These are phyloP conservation scores for Macrolepiota dolichaula DNA, from an alignment of 768 basidiomycete species.

Conservation along the genomic window DNA sequence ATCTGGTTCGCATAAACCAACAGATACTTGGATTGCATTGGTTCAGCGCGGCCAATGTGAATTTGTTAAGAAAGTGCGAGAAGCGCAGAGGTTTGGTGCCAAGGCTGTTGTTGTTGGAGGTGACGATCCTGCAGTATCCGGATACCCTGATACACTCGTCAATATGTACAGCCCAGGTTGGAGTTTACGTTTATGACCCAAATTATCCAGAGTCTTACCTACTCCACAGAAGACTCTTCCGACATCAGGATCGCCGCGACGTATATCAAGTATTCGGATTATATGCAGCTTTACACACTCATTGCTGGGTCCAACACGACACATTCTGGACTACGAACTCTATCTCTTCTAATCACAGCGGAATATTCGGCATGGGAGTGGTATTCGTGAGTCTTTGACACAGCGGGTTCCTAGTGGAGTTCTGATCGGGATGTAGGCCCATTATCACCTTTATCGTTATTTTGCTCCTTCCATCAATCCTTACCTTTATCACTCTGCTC, in stretches of 20 bases:
- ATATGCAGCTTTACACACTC: constrained; percentile 62
- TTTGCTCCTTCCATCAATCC: constrained; percentile 82
- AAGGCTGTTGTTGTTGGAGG: constrained; percentile 92
- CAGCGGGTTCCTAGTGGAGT: constrained; percentile 1
- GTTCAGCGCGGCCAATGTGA: constrained; percentile 88
- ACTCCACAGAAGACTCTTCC: constrained; percentile 68
- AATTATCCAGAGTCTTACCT: constrained; percentile 11
- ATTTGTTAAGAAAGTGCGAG: constrained; percentile 84
- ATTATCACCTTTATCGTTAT: constrained; percentile 86
- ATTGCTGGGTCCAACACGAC: constrained; percentile 75
- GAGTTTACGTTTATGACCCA: constrained; percentile 17
- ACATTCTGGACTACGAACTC: constrained; percentile 70
- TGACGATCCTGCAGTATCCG: constrained; percentile 58
- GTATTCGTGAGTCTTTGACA: constrained; percentile 67
- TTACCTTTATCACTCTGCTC: constrained; percentile 87
- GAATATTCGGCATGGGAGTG: constrained; percentile 88
- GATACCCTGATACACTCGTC: constrained; percentile 71
- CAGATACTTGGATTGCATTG: constrained; percentile 86
- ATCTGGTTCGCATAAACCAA: constrained; percentile 50
- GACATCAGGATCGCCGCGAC: constrained; percentile 83
- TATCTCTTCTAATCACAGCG: constrained; percentile 73
- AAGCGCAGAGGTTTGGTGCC: constrained; percentile 73
- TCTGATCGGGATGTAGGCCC: constrained; percentile 44
- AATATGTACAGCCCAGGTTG: constrained; percentile 92
- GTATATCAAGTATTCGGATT: constrained; percentile 86